Evolutionary conservation across 108 stramenopile genomes (phyloP).

Genomic region (Pseudonitzschia pungens): DNA sequence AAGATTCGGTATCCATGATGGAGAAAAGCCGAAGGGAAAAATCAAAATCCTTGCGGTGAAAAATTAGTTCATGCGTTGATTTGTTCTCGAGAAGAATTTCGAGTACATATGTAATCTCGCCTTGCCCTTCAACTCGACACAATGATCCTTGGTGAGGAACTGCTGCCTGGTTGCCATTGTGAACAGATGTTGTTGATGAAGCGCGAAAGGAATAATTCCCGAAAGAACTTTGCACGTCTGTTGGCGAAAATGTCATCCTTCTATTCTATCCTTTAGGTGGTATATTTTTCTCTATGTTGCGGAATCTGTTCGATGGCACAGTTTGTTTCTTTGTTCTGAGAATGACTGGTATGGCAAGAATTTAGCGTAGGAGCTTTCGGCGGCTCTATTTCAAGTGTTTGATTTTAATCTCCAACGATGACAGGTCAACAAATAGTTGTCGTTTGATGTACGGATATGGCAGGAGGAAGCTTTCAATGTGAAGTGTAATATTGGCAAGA

Average conservation of each 20-base stretch:
- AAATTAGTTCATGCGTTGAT: constrained; percentile 53
- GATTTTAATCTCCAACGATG: no score
- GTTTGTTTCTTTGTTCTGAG: neutral
- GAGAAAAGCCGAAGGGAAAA: constrained; percentile 69
- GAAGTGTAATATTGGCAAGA: no score
- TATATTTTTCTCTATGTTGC: neutral
- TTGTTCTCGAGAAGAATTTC: constrained; percentile 34
- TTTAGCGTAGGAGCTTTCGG: no score
- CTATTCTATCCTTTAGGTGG: constrained; percentile 2
- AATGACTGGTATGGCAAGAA: no score
- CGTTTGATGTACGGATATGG: no score
- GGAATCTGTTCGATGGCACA: neutral
- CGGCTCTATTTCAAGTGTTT: no score
- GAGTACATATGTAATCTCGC: constrained; percentile 27
- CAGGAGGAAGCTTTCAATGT: no score
- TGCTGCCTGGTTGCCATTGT: neutral
- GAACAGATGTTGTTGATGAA: constrained; percentile 1
- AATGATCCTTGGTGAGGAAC: constrained; percentile 54
- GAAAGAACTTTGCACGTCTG: constrained; percentile 15
- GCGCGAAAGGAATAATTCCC: constrained; percentile 20
- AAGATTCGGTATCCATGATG: constrained; percentile 77
- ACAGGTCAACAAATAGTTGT: no score
- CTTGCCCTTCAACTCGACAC: constrained; percentile 41
- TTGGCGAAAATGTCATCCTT: constrained; percentile 19
- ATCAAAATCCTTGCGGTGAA: constrained; percentile 64